Percentiles rank a stretch among this genome's conserved stretches.
Evolutionary conservation across 1,284 basidiomycete genomes (phyloP).

Genomic region (Ceratobasidium sp.): DNA sequence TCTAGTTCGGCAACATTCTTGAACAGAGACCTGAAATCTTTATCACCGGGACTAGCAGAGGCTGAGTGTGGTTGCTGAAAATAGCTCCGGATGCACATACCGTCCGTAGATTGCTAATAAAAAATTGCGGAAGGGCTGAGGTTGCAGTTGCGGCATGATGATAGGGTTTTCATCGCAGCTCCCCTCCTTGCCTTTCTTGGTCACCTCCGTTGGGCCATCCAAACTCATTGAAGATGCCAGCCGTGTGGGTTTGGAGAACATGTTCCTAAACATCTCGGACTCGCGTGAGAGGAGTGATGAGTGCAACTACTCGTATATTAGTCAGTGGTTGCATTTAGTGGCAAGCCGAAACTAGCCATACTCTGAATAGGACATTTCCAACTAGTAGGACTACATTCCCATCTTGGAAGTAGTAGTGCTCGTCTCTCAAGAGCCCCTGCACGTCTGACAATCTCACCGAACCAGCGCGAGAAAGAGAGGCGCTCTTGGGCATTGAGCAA

Average conservation of each 20-base stretch:
- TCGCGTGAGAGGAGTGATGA: conserved; percentile 29
- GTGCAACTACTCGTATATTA: conserved; percentile 2
- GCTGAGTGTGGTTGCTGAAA: background rate
- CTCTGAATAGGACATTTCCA: conserved; percentile 28
- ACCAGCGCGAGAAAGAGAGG: background rate
- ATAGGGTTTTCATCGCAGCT: conserved; percentile 32
- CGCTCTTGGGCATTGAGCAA: background rate
- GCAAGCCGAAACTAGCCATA: background rate
- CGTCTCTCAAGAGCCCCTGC: background rate
- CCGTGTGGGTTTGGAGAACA: conserved; percentile 3
- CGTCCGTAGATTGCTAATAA: conserved; percentile 25
- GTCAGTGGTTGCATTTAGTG: background rate
- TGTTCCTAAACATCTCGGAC: conserved; percentile 28
- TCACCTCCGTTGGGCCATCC: background rate
- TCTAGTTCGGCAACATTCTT: background rate
- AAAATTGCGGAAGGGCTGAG: conserved; percentile 24
- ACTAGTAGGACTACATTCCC: conserved; percentile 26
- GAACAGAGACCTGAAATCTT: conserved; percentile 13
- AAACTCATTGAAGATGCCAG: background rate
- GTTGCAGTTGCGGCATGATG: conserved; percentile 22
- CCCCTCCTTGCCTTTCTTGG: conserved; percentile 9
- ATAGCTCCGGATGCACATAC: background rate
- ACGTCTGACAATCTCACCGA: background rate
- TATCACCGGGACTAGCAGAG: conserved; percentile 15
- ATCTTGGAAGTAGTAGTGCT: conserved; percentile 23